Evolutionary conservation across 2,329 filamentous ascomycete species (phyloP).

Genomic region (Aquanectria penicillioides): DNA sequence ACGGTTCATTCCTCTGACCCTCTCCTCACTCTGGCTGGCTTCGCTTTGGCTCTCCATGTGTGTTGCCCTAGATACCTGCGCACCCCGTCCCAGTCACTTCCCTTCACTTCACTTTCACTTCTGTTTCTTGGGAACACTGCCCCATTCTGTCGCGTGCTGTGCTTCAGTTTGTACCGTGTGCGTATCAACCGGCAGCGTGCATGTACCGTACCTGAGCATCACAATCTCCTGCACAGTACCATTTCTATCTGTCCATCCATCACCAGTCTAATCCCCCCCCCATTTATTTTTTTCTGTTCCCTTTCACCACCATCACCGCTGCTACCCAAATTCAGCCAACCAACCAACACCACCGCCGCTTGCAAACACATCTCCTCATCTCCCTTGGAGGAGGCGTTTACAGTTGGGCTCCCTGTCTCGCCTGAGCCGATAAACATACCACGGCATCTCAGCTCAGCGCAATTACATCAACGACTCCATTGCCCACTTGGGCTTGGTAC

Average conservation of each 20-base stretch:
- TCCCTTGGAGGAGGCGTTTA: not conserved
- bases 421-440: slow-evolving; percentile 12
- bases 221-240: not conserved
- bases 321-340: too few species aligned
- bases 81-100: not conserved
- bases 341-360: not conserved
- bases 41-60: not conserved
- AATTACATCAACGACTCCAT: slow-evolving; percentile 14
- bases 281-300: not conserved
- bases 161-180: slow-evolving; percentile 16
- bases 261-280: not conserved
- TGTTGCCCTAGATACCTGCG: not conserved
- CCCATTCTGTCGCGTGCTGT: slow-evolving; percentile 15
- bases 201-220: not conserved
- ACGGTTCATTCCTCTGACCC: slow-evolving; percentile 10
- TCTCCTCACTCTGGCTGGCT: too few species aligned
- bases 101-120: not conserved
- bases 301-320: slow-evolving; percentile 6
- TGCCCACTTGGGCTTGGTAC: slow-evolving; percentile 6
- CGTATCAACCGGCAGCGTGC: slow-evolving; percentile 2
- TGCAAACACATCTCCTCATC: not conserved
- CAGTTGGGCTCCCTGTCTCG: slow-evolving; percentile 11
- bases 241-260: not conserved
- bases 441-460: slow-evolving; percentile 9
- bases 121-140: too few species aligned